Evolutionary conservation across 1,284 basidiomycete genomes (phyloP).

Genomic region (Austroboletus novae-zelandiae): DNA sequence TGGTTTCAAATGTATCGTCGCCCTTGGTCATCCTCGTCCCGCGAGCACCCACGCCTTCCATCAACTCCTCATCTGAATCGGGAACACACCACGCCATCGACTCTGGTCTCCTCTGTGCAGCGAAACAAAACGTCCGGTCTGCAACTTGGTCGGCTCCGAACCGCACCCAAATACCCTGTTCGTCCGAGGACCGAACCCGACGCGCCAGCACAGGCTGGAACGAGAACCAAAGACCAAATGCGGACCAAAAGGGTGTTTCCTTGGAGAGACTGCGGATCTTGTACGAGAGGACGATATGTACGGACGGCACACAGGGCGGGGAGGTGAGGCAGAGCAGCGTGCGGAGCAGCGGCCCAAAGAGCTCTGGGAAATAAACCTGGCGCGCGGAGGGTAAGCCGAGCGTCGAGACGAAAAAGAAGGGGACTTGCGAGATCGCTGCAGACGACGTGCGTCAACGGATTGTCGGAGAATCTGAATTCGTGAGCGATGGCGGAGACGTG

Average conservation of each 20-base stretch:
- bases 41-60: conserved; percentile 52
- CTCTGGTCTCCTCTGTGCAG: conserved; percentile 53
- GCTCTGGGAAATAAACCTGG: conserved; percentile 74
- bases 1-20: conserved; percentile 66
- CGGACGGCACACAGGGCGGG: conserved; percentile 40
- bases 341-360: conserved; percentile 68
- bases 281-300: conserved; percentile 61
- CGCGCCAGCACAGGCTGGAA: conserved; percentile 57
- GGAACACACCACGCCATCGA: conserved; percentile 59
- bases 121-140: conserved; percentile 57
- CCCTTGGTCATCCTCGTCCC: conserved; percentile 43
- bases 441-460: conserved; percentile 56
- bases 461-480: conserved; percentile 33
- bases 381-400: not conserved
- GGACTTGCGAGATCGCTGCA: conserved; percentile 72
- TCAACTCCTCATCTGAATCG: conserved; percentile 47
- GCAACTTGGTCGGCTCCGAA: conserved; percentile 37
- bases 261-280: conserved; percentile 76
- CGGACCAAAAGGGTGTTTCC: conserved; percentile 78
- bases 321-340: conserved; percentile 66
- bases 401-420: not conserved
- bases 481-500: conserved; percentile 41
- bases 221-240: conserved; percentile 80
- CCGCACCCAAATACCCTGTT: conserved; percentile 36
- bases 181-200: not conserved